Evolutionary conservation across 352 stramenopile genomes (phyloP).

Genomic region (Peronospora farinosa): DNA sequence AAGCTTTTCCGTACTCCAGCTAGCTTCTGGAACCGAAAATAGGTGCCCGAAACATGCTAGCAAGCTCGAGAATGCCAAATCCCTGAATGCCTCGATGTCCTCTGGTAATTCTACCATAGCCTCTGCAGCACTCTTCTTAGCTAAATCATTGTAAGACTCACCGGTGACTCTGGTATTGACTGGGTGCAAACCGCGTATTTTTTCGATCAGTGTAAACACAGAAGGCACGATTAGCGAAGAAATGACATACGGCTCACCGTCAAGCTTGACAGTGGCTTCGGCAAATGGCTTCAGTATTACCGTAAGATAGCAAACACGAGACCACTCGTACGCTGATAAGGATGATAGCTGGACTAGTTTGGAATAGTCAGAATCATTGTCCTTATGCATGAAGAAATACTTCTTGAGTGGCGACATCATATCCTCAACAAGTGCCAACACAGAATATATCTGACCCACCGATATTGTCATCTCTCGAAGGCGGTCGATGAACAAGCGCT

Average conservation of each 20-base stretch:
- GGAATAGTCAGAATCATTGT: constrained; percentile 51
- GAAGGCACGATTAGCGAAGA: constrained; percentile 69
- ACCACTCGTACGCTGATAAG: constrained; percentile 69
- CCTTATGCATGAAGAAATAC: constrained; percentile 61
- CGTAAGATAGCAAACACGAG: constrained; percentile 48
- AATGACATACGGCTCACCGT: constrained; percentile 48
- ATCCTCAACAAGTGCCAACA: constrained; percentile 38
- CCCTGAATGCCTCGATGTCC: constrained; percentile 57
- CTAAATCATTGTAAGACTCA: constrained; percentile 8
- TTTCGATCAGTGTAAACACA: constrained; percentile 61
- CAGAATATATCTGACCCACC: constrained; percentile 42
- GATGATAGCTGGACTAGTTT: constrained; percentile 62
- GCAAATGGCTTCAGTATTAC: constrained; percentile 64
- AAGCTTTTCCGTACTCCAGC: constrained; percentile 38
- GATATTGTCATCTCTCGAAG: constrained; percentile 39
- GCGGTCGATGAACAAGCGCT: constrained; percentile 37
- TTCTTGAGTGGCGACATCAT: constrained; percentile 54
- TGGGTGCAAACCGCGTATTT: constrained; percentile 32
- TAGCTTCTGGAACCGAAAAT: constrained; percentile 37
- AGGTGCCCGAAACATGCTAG: constrained; percentile 52
- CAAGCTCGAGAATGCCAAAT: constrained; percentile 49
- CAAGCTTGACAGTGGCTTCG: constrained; percentile 51
- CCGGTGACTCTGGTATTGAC: constrained; percentile 3
- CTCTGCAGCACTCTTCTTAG: constrained; percentile 14
- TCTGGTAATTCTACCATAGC: constrained; percentile 37